Conservation (phyloP, 2,329 filamentous ascomycete species). For the Macroventuria anomochaeta region DNA sequence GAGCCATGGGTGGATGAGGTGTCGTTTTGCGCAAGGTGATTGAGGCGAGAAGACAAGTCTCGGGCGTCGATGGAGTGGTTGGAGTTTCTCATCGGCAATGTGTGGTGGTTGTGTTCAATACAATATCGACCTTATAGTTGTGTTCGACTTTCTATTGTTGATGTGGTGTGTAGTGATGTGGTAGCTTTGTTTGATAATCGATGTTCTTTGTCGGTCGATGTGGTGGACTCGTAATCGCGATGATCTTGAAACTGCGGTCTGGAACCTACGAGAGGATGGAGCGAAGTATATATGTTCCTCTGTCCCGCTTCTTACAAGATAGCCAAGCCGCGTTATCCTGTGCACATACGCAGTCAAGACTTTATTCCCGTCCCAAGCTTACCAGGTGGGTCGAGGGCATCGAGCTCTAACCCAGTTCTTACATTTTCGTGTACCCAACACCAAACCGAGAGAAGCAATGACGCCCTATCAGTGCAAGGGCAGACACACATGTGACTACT, state of each 20-base stretch:
- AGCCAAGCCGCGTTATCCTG: slow-evolving; percentile 14
- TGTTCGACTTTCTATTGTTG: slow-evolving; percentile 8
- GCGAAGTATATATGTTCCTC: slow-evolving; percentile 14
- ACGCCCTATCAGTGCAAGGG: slow-evolving; percentile 18
- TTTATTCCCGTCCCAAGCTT: slow-evolving; percentile 15
- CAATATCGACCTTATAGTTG: not conserved
- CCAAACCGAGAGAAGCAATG: slow-evolving; percentile 14
- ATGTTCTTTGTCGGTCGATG: not conserved
- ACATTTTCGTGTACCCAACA: slow-evolving; percentile 10
- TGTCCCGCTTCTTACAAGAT: not conserved
- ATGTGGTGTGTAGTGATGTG: not conserved
- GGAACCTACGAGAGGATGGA: not conserved
- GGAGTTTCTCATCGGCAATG: slow-evolving; percentile 42
- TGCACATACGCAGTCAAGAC: slow-evolving; percentile 7
- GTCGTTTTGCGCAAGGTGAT: slow-evolving; percentile 19
- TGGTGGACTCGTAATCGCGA: not conserved
- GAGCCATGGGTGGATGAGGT: slow-evolving; percentile 13
- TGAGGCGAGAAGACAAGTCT: slow-evolving; percentile 35
- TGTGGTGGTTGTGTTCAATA: not conserved
- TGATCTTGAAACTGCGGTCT: slow-evolving; percentile 5
- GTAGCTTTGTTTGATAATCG: not conserved
- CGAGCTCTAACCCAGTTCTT: slow-evolving; percentile 19
- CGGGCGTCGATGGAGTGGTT: slow-evolving; percentile 34
- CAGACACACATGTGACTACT: slow-evolving; percentile 24
- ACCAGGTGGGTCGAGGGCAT: slow-evolving; percentile 1